Base-by-base conservation (phyloP, 2,329 filamentous ascomycete genomes). In the Neonectria faginata region DNA sequence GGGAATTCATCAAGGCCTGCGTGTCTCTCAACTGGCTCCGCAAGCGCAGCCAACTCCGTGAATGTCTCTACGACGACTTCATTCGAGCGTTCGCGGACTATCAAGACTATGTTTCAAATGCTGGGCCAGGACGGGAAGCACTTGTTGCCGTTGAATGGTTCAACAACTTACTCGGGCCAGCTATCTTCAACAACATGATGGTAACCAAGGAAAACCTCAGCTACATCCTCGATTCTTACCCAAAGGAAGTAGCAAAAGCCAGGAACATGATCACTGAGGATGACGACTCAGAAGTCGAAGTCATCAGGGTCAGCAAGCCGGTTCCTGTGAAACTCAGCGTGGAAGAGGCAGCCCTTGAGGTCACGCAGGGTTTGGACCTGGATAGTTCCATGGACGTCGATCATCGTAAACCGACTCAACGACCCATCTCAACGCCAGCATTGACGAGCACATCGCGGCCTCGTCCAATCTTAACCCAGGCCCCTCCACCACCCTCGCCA, bases 1-100 rank as follows among this genome's bases (percentile, higher is more conserved):
- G 67, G 4, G 72, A 79, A 10, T 88, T 88, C 57, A 70, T 86
- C 25, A 77, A 76, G 22, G 83, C 82, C 0, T 81, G 84, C 55
- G 71, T 83, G 0, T 83, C 78, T 66, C 70, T 87, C 8, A 74
- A 81, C 18, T 78, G 77, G 56, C 74, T 84, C 1, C 74, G 76
- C 45, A 69, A 74, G 25, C 67, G 74, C 12, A 74, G 75, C 9
- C 56, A 68, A 5, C 70, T 86, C 18, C 77, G 79, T 12, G 78
- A 80, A 25, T 84, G 76, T 57, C 70, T 86, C 0, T 87, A 82
- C 63, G 86, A 88, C 67, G 86, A 88, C 59, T 85, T 87, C 57
- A 80, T 88, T 31, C 76, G 81, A 8, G 72, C 75, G 2, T 86
- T 83, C 55, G 76, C 80, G 2, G 72, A 71, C 1, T 88, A 81